phyloP scores from a whole-genome alignment of 371 early-diverging fungal genomes.

The Blakeslea trispora region DNA sequence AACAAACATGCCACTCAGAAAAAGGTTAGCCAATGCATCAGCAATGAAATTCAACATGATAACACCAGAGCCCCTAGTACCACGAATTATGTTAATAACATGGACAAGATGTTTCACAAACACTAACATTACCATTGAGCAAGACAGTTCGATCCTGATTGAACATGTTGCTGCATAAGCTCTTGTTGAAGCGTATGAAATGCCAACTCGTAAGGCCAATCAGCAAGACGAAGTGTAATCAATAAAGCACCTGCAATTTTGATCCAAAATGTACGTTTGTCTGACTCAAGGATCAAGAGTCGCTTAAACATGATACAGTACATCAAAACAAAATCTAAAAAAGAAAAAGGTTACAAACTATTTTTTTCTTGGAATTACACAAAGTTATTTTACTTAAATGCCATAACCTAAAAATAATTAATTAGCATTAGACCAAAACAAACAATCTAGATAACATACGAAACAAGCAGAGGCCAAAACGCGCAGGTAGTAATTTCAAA shows the following conservation, averaged over 20 bases:
- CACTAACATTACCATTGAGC: constrained; percentile 26
- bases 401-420: constrained; percentile 25
- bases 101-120: not conserved
- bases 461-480: constrained; percentile 46
- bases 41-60: constrained; percentile 47
- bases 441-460: constrained; percentile 35
- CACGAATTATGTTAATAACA: not conserved
- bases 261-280: constrained; percentile 37
- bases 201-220: constrained; percentile 51
- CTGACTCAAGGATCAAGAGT: constrained; percentile 38
- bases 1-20: constrained; percentile 54
- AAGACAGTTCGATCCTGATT: constrained; percentile 35
- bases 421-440: not conserved
- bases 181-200: constrained; percentile 29
- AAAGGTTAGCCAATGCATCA: constrained; percentile 42
- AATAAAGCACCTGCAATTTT: constrained; percentile 33
- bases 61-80: constrained; percentile 44
- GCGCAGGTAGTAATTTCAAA: constrained; percentile 46
- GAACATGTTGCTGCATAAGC: constrained; percentile 28
- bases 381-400: constrained; percentile 22
- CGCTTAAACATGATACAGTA: constrained; percentile 48
- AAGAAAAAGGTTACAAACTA: not conserved
- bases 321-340: constrained; percentile 32
- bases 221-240: constrained; percentile 42
- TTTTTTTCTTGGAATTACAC: not conserved